Base-by-base conservation (phyloP, 2,329 filamentous ascomycete genomes). In the Pseudogymnoascus pannorum region DNA sequence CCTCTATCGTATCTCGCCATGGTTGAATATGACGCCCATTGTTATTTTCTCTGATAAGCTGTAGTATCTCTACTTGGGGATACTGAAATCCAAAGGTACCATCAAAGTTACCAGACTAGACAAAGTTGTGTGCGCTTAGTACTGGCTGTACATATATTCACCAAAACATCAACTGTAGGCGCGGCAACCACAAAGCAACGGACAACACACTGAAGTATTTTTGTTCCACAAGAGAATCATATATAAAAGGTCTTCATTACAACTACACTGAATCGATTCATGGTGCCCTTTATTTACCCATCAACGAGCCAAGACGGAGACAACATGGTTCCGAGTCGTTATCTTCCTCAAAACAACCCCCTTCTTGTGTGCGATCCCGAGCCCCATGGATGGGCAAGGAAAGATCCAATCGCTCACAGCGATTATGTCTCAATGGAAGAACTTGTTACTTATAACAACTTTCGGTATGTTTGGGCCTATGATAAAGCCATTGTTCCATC, bases 351-450 rank as follows among this genome's bases (percentile, higher is more conserved):
- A 31, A 54, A 31, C 48, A 54, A 54, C 26, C 48, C 48, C 8
- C 26, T 54, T 14, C 26, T 54, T 7, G 48, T 33, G 26, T 38
- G 31, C 12, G 57, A 40, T 29, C 57, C 31, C 20, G 57, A 58
- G 31, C 57, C 57, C 38, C 57, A 24, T 38, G 57, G 57, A 58
- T 58, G 57, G 57, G 33, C 14, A 40, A 36, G 57, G 7, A 40
- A 40, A n/a, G 57, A 58, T 26, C 57, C 57, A 58, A 38, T 24
- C 14, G 14, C 57, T 7, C 31, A 58, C 20, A 24, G 36, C 31
- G 57, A 58, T 38, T 58, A 58, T 11, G 57, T 58, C 11, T 58
- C 57, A 38, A 38, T 58, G 33, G 36, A 58, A 24, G 57, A 58
- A 24, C 24, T 58, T 24, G 24, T 58, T 40, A 38, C 57, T 26